Evolutionary conservation across 768 basidiomycete genomes (phyloP).

Genomic region (Collybia sp.): DNA sequence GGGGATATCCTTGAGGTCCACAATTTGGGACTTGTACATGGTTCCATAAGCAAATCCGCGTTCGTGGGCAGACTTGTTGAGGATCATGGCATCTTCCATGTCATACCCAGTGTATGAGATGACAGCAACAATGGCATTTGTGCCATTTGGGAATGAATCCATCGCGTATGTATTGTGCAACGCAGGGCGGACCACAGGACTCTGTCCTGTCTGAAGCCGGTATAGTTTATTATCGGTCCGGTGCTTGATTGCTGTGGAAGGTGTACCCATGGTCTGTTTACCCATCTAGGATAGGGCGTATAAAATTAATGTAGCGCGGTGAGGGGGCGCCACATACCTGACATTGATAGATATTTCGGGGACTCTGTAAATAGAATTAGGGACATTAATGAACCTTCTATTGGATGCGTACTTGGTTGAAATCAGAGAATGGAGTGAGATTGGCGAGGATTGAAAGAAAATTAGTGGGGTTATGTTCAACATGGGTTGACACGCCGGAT

Average conservation of each 20-base stretch:
- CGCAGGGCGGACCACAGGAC: conserved; percentile 87
- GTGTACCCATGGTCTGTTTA: conserved; percentile 99
- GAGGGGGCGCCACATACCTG: conserved; percentile 46
- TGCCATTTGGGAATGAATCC: conserved; percentile 98
- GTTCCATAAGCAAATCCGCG: conserved; percentile 97
- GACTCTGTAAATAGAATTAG: conserved; percentile 46
- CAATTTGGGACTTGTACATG: conserved; percentile 89
- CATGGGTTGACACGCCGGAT: conserved; percentile 74
- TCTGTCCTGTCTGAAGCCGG: conserved; percentile 92
- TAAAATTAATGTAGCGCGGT: not conserved
- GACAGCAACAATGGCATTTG: conserved; percentile 98
- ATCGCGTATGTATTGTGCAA: conserved; percentile 95
- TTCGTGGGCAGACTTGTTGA: conserved; percentile 98
- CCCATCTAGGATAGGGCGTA: conserved; percentile 68
- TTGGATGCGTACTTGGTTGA: conserved; percentile 74
- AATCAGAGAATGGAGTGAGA: conserved; percentile 97
- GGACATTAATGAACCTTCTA: conserved; percentile 15
- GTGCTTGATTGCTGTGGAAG: conserved; percentile 84
- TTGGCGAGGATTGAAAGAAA: conserved; percentile 97
- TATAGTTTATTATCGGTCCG: conserved; percentile 99
- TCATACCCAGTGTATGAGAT: conserved; percentile 99
- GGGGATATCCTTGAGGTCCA: conserved; percentile 81
- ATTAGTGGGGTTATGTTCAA: conserved; percentile 92
- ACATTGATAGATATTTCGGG: conserved; percentile 91
- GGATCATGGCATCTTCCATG: conserved; percentile 99